Percentiles rank a stretch among this genome's conserved stretches.
Conservation (phyloP, 169 alveolate genomes). For the Plasmodium fragile region DNA sequence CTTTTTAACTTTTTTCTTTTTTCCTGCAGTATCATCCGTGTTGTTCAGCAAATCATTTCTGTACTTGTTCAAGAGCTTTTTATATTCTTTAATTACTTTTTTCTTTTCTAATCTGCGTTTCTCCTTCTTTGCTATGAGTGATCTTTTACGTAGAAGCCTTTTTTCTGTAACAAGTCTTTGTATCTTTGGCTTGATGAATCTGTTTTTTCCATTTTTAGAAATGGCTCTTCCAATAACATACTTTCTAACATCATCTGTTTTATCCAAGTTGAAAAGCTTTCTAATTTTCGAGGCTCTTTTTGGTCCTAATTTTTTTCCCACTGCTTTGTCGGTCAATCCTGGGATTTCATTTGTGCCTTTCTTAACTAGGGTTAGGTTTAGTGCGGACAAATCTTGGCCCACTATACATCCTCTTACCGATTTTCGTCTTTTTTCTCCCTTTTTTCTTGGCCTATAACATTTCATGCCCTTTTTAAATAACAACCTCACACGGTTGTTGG, state of each 20-base stretch:
- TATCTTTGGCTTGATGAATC: constrained; percentile 97
- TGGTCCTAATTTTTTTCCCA: constrained; percentile 99
- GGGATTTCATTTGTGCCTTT: constrained; percentile 98
- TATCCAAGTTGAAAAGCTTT: constrained; percentile 95
- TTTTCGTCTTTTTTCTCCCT: constrained; percentile 98
- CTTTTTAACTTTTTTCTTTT: constrained; percentile 62
- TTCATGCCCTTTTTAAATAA: constrained; percentile 92
- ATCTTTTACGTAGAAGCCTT: constrained; percentile 97
- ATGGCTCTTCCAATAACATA: constrained; percentile 93
- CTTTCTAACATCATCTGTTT: constrained; percentile 96
- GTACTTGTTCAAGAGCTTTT: constrained; percentile 81
- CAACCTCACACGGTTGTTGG: constrained; percentile 91
- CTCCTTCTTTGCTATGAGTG: constrained; percentile 80
- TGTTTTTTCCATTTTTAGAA: constrained; percentile 91
- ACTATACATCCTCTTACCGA: constrained; percentile 99
- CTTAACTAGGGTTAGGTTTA: constrained; percentile 96
- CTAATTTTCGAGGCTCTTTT: constrained; percentile 99
- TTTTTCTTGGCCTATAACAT: constrained; percentile 98
- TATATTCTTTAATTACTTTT: constrained; percentile 84
- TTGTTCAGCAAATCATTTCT: constrained; percentile 23
- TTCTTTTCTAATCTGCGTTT: constrained; percentile 84
- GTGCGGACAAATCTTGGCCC: constrained; percentile 98
- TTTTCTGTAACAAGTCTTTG: constrained; percentile 99
- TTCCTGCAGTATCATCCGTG: constrained; percentile 25
- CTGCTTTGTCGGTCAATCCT: constrained; percentile 97